Percentiles rank a stretch among this genome's conserved stretches.
Conservation (phyloP, 2,329 filamentous ascomycete genomes). For the Cryphonectria carpinicola region DNA sequence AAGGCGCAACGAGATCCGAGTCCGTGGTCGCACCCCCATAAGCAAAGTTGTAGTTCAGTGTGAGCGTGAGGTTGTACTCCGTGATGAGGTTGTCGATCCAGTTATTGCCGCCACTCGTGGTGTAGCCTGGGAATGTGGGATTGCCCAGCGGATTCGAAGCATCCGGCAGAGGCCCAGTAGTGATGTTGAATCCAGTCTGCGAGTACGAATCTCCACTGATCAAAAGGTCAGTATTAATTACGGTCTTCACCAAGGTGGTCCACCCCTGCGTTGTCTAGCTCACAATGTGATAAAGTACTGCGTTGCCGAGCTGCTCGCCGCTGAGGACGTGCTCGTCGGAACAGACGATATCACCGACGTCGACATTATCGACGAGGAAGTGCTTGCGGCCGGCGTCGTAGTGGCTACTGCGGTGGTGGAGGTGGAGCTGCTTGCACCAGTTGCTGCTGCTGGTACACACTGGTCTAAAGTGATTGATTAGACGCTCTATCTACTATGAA, state of each 20-base stretch:
- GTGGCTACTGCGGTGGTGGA: slow-evolving; percentile 2
- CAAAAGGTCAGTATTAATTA: background rate
- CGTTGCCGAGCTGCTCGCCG: slow-evolving; percentile 11
- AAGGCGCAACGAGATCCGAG: slow-evolving; percentile 52
- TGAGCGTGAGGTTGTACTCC: slow-evolving; percentile 45
- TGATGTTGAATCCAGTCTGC: slow-evolving; percentile 58
- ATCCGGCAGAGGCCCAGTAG: slow-evolving; percentile 51
- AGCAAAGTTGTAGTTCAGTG: slow-evolving; percentile 55
- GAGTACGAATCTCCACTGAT: slow-evolving; percentile 63
- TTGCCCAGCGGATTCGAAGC: slow-evolving; percentile 63
- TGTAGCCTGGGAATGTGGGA: slow-evolving; percentile 55
- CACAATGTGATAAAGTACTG: slow-evolving; percentile 49
- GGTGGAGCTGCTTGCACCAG: background rate
- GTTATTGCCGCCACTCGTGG: slow-evolving; percentile 51
- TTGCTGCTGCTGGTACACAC: slow-evolving; percentile 21
- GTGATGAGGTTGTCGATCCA: slow-evolving; percentile 52
- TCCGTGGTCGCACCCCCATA: slow-evolving; percentile 56
- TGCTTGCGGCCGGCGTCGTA: background rate
- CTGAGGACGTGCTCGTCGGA: slow-evolving; percentile 10
- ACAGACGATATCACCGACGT: slow-evolving; percentile 11
- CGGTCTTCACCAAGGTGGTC: too few relatives aligned
- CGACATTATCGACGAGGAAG: slow-evolving; percentile 2
- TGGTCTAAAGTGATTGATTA: background rate
- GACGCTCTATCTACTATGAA: too few relatives aligned
- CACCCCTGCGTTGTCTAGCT: slow-evolving; percentile 11